Evolutionary conservation across 2,329 filamentous ascomycete genomes (phyloP).

Genomic region (Xylariaceae sp.): DNA sequence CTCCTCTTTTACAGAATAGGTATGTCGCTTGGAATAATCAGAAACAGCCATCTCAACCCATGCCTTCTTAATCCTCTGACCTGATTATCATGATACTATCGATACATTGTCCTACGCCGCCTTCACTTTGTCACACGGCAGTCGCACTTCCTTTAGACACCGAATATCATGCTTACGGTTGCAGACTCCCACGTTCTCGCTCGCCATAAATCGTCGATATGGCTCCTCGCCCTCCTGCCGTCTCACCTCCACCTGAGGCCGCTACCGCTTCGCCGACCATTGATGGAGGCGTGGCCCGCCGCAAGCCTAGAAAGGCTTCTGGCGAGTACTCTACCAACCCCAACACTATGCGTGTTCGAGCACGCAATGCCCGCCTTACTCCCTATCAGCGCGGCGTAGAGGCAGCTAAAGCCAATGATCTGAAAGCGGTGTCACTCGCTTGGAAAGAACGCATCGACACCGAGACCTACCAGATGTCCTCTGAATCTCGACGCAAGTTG

Average conservation of each 20-base stretch:
- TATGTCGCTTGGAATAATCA: no score
- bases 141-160: not conserved
- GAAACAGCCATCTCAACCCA: no score
- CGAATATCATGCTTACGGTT: not conserved
- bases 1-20: no score
- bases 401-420: constrained; percentile 29
- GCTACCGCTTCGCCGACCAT: not conserved
- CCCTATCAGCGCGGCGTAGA: constrained; percentile 26
- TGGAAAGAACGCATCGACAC: constrained; percentile 22
- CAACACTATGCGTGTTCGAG: constrained; percentile 33
- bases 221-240: not conserved
- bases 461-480: constrained; percentile 20
- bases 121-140: no score
- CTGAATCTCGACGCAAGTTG: not conserved
- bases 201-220: not conserved
- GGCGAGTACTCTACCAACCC: constrained; percentile 36
- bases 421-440: constrained; percentile 30
- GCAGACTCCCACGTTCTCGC: not conserved
- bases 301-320: constrained; percentile 18
- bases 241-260: not conserved
- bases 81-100: no score
- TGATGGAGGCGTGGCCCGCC: no score
- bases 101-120: no score
- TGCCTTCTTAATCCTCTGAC: no score
- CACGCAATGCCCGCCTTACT: constrained; percentile 28